Percentiles rank a stretch among this genome's conserved stretches.
These are phyloP conservation scores for Naganishia liquefaciens DNA, from an alignment of 1,284 basidiomycete species.

Conservation along the genomic window DNA sequence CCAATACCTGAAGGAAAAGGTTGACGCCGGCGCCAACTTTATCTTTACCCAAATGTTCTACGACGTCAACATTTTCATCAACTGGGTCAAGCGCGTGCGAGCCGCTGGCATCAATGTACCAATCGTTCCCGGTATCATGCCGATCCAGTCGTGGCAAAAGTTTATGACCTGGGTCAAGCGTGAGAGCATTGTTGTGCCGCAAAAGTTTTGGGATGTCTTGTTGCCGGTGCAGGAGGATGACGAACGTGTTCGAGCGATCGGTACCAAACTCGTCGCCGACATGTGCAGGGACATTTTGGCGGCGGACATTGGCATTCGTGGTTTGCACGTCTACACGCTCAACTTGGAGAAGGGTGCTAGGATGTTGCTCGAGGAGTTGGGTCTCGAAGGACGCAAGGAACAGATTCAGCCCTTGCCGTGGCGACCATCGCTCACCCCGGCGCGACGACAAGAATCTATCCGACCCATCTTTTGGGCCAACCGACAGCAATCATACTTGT, in stretches of 20 bases:
- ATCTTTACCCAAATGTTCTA: constrained; percentile 98
- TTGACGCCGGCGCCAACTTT: constrained; percentile 93
- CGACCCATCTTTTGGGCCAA: constrained; percentile 89
- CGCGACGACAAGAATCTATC: constrained; percentile 80
- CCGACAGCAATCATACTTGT: constrained; percentile 83
- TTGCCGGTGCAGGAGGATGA: constrained; percentile 90
- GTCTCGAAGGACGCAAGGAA: constrained; percentile 78
- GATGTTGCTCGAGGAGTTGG: constrained; percentile 84
- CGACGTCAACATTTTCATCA: constrained; percentile 79
- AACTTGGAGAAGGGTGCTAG: constrained; percentile 95
- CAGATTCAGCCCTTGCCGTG: constrained; percentile 86
- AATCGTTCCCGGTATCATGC: constrained; percentile 89
- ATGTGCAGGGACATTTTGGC: constrained; percentile 78
- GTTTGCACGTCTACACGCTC: constrained; percentile 96
- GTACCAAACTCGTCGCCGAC: constrained; percentile 81
- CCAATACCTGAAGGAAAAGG: constrained; percentile 81
- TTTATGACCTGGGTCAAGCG: constrained; percentile 89
- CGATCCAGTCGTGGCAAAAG: constrained; percentile 97
- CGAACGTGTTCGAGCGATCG: constrained; percentile 83
- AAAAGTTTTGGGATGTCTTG: constrained; percentile 73
- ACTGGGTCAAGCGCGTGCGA: constrained; percentile 81
- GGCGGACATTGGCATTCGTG: constrained; percentile 75
- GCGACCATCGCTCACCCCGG: constrained; percentile 90
- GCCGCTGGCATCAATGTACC: constrained; percentile 87
- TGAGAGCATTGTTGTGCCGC: constrained; percentile 81